Evolutionary conservation across 2,329 filamentous ascomycete genomes (phyloP), one percentile per base, ranked within the genome.

Genomic region (Sporothrix sp.): DNA sequence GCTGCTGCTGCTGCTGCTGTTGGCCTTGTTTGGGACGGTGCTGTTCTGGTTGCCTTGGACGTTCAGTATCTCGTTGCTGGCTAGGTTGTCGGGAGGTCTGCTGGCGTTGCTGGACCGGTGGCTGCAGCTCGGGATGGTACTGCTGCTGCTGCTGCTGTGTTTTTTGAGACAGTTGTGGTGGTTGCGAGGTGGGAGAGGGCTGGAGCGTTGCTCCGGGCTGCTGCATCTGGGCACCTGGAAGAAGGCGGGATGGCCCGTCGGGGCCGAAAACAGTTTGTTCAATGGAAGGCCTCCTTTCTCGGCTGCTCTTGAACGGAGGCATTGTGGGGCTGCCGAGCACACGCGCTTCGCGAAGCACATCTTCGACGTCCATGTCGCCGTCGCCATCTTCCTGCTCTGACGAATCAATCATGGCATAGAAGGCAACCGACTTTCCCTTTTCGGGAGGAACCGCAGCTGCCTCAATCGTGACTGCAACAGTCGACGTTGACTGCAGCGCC

Each of bases 331-430:
- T 51, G 4, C 53, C 54, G 18, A 66, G 65, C 25, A 67, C 65
- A 37, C 70, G 68, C 11, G 71, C 76, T 58, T 76, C 73, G 18
- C 73, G 71, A 23, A 79, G 62, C 14, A 78, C 70, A 27, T 74
- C 70, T 16, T 71, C 69, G 7, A 71, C 62, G 43, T 76, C 69
- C 38, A 61, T 58, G n/a, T 64, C 65, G 11, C 57, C 54, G 27
- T 69, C 50, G 9, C 43, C 43, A 25, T 52, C 59, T 48, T 76
- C 74, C 54, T 72, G 71, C 55, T 81, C 78, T 0, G 76, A 73
- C 2, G 72, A 74, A 58, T 82, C 78, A 61, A 82, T 72, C 62
- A 82, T 76, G 7, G 79, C 72, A 58, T 83, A 82, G 57, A 78
- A 81, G 2, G 79, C 72, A 7, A 79, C 64, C 0, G 75, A 66